Base-by-base conservation (phyloP, 2,329 filamentous ascomycete species). In the Fusarium sp. region DNA sequence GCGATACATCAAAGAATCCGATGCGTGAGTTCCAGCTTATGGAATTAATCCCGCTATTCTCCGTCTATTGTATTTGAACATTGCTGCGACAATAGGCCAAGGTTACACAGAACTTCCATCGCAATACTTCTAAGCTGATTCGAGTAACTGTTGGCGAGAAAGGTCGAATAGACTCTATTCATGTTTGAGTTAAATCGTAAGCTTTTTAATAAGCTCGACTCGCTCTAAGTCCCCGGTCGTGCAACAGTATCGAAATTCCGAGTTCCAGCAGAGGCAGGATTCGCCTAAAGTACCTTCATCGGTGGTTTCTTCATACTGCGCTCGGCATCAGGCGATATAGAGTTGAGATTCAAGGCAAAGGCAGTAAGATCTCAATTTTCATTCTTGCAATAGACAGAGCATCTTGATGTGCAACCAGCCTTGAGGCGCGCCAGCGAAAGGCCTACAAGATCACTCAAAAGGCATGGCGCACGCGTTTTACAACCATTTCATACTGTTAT, bases 111-210 rank as follows among this genome's bases (percentile, higher is more conserved):
- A n/a, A n/a, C 18, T n/a, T 37, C 18, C 18, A n/a, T 37, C 34
- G 34, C 18, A 37, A n/a, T 11, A 0, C 34, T 37, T n/a, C 5
- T n/a, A 37, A n/a, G 10, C 5, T 5, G 3, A 11, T n/a, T n/a
- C 34, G 3, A n/a, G 18, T 37, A 6, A 6, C 11, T 10, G 0
- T 4, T n/a, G 3, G 5, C 34, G 18, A 37, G 2, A n/a, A n/a
- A 7, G 3, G 9, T 37, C 10, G 18, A n/a, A n/a, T 5, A 18
- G 16, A 18, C 16, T 18, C 16, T 37, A 11, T 37, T n/a, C 10
- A 37, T n/a, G 5, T 7, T n/a, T 37, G 18, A 37, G 18, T n/a
- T n/a, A n/a, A 12, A 4, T 18, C 9, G n/a, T n/a, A 37, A 11
- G 10, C 18, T 37, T 37, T 11, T 12, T 6, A 11, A 37, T 4